Base-by-base conservation (phyloP, 176 grass and related monocot species). In the Areca catechu region DNA sequence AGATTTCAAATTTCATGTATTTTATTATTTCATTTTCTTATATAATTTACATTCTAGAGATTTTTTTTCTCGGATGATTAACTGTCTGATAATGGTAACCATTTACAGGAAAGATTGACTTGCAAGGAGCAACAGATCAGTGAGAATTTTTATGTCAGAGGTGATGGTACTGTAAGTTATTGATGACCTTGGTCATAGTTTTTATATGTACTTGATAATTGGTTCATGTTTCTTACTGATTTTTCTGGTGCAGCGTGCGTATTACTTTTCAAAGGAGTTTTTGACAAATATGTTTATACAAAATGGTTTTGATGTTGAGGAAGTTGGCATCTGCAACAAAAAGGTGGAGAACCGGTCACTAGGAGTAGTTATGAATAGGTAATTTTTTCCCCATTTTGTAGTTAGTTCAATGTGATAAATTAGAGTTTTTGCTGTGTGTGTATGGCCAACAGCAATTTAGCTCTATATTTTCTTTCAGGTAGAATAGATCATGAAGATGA, bases 331-430 rank as follows among this genome's bases (percentile, higher is more conserved):
- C 28, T 78, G 86, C 72, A 97, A 82, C 72, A 97, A 91, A 79
- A 75, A 91, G 74, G 92, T 97, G 3, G 83, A 91, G 69, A 91
- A 97, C 61, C 81, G 92, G 53, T 97, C 86, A 10, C 50, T 91
- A 16, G 86, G 91, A 51, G 49, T 97, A 66, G 80, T 90, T 63
- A 97, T 97, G 92, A 91, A 97, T 62, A 97, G 92, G 92, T 97
- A 65, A 24, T 43, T 43, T 43, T 43, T 12, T 14, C 10, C 2
- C 2, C 10, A 12, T 10, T 43, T 43, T 43, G 9, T 37, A 12
- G 34, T 43, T 14, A 14, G 34, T 43, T 43, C 34, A 0, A 43
- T 43, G 34, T 43, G 34, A 43, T 43, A 43, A 43, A 12, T 43
- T 14, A 43, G 12, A 14, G 34, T 43, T 43, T 43, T 12, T 12